phyloP scores from a whole-genome alignment of 805 yeast species.

The Starmerella geochares region DNA sequence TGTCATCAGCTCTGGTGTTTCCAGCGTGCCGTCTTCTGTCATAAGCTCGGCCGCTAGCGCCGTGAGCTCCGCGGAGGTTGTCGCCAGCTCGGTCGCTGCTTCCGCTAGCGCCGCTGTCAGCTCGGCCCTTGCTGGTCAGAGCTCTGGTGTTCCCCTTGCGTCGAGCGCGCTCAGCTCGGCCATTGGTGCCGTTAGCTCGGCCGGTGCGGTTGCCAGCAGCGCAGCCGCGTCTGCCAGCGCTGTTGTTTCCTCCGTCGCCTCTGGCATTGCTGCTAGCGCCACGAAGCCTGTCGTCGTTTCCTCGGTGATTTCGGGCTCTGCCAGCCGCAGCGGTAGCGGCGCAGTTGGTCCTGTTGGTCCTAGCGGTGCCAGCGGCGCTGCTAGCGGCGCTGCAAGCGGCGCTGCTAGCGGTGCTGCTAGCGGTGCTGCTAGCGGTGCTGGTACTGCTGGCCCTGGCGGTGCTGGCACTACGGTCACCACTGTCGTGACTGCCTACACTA shows the following conservation, averaged over 20 bases:
- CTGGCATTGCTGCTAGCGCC: neutral
- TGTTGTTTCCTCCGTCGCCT: neutral
- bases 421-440: neutral
- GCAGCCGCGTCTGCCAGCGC: conserved; percentile 30
- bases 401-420: neutral
- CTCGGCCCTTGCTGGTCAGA: neutral
- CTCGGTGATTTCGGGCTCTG: no score
- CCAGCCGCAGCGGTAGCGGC: no score
- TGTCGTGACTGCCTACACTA: conserved; percentile 2
- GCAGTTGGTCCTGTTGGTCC: no score
- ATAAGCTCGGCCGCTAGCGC: conserved; percentile 11
- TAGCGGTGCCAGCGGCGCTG: no score
- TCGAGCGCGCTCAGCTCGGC: neutral
- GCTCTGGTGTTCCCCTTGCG: conserved; percentile 7
- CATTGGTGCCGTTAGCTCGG: conserved; percentile 26
- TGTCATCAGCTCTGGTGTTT: neutral
- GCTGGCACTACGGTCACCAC: conserved; percentile 2
- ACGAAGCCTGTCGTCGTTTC: neutral
- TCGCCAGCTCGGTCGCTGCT: conserved; percentile 36
- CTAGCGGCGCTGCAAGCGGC: no score
- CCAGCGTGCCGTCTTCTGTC: neutral
- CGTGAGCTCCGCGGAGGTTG: conserved; percentile 30
- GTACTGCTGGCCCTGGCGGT: neutral
- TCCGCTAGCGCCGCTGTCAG: conserved; percentile 4
- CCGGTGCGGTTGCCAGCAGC: conserved; percentile 34